Conservation (phyloP, 768 basidiomycete species). For the Psilocybe cubensis region DNA sequence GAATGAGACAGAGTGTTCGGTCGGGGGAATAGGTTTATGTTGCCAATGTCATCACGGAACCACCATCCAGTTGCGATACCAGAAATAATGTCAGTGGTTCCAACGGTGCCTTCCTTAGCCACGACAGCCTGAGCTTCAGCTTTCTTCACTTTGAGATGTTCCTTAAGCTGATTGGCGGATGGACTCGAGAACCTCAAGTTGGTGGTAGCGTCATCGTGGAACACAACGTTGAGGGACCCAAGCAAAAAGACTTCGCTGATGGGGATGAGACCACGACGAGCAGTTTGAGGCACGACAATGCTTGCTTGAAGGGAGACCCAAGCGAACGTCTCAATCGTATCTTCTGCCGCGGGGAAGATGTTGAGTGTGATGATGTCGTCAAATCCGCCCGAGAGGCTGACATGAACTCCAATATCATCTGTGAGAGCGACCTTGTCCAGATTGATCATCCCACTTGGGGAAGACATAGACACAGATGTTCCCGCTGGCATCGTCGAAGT, state of each 20-base stretch:
- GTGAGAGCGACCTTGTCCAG: background rate
- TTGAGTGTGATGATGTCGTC: background rate
- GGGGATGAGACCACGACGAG: background rate
- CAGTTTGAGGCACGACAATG: background rate
- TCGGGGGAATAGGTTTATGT: background rate
- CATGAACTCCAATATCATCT: background rate
- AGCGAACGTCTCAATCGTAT: background rate
- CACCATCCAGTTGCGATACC: background rate
- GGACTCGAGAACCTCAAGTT: background rate
- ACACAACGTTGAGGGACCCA: background rate
- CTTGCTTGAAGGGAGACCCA: conserved; percentile 1
- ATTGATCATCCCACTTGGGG: background rate
- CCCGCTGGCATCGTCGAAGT: background rate
- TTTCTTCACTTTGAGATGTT: background rate
- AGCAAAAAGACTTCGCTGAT: background rate
- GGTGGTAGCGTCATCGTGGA: background rate
- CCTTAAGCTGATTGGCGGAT: background rate
- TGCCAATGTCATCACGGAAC: background rate
- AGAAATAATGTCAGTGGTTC: background rate
- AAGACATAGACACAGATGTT: background rate
- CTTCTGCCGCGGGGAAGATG: background rate
- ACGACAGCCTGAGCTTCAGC: too few species aligned
- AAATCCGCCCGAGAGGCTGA: background rate
- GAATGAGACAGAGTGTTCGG: background rate
- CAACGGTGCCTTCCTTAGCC: background rate